Evolutionary conservation across 257 asterid genomes (phyloP), one percentile per base, ranked within the genome.

Genomic region (Ilex asprella): DNA sequence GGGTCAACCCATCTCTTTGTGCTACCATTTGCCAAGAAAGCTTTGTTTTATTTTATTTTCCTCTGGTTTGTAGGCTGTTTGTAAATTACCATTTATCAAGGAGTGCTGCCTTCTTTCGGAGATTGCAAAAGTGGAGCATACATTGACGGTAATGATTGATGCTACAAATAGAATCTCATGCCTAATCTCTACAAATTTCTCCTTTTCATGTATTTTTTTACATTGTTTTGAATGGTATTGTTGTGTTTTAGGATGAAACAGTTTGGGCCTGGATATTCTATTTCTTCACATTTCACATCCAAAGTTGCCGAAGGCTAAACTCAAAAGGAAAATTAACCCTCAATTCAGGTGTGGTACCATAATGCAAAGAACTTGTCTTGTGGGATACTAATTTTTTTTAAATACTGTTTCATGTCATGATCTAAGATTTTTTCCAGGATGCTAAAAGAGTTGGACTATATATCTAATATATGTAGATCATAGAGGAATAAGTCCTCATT

Each of bases 51-150:
- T 55, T 11, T 49, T 2, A 12, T 49, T 61, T 53, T 62, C 65
- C 59, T 67, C 46, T 63, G 61, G 59, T 63, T 60, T 73, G 21
- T 81, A 85, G 89, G 93, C 84, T 59, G 74, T 85, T 27, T 78
- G 87, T 71, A 80, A 71, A 71, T 66, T 85, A 67, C 93, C 93
- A 66, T 85, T 85, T 64, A 80, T 85, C 7, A 79, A 85, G 8
- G 89, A 82, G 70, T 54, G 39, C 50, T 85, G 87, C 16, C 89
- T 85, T 76, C 87, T 85, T 10, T 16, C 75, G 6, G 87, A 80
- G 78, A 74, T 82, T 64, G 72, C 76, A 63, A 80, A 80, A 66
- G 82, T 78, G 67, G 87, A 85, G 67, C 71, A 78, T 56, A 72
- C 82, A 58, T 58, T 85, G 73, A 78, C 89, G 79, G 91, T 85